A percentile compares a stretch with the other conserved stretches of the same genome.
phyloP scores from a whole-genome alignment of 768 basidiomycete genomes.

The Candolleomyces aberdarensis region DNA sequence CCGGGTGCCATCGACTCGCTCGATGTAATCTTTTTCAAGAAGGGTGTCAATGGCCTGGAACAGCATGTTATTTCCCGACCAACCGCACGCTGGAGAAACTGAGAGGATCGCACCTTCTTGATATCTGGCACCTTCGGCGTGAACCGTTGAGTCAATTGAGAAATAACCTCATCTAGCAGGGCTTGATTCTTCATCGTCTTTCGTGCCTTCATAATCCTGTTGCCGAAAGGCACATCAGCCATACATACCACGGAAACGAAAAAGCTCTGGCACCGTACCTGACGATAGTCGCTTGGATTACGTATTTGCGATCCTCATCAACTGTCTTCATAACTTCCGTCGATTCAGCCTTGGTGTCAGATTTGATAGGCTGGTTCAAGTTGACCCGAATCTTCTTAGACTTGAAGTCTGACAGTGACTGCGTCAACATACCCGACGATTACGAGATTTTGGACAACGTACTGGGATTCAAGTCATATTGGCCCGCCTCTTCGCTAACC shows the following conservation, averaged over 20 bases:
- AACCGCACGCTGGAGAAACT: background rate
- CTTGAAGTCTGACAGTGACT: slow-evolving; percentile 62
- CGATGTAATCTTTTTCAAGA: slow-evolving; percentile 97
- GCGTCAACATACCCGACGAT: background rate
- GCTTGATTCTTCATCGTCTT: slow-evolving; percentile 95
- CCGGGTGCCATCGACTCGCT: slow-evolving; percentile 84
- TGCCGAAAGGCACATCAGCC: background rate
- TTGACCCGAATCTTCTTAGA: slow-evolving; percentile 94
- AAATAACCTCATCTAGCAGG: slow-evolving; percentile 86
- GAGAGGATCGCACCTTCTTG: slow-evolving; percentile 67
- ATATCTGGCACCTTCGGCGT: slow-evolving; percentile 94
- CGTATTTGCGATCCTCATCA: slow-evolving; percentile 95
- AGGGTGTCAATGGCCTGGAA: slow-evolving; percentile 83
- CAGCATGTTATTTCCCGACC: background rate
- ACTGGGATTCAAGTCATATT: slow-evolving; percentile 89
- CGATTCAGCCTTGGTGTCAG: slow-evolving; percentile 90
- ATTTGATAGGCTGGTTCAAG: slow-evolving; percentile 88
- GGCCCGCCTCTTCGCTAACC: slow-evolving; percentile 82
- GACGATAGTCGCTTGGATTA: slow-evolving; percentile 94
- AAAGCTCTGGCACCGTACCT: slow-evolving; percentile 39
- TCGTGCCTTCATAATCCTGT: slow-evolving; percentile 90
- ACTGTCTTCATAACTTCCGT: slow-evolving; percentile 93
- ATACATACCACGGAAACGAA: background rate
- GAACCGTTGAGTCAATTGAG: slow-evolving; percentile 84
- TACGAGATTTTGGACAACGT: slow-evolving; percentile 12